These are phyloP conservation scores for Mercurialis annua DNA, from an alignment of 345 rosid genomes.

Conservation along the genomic window DNA sequence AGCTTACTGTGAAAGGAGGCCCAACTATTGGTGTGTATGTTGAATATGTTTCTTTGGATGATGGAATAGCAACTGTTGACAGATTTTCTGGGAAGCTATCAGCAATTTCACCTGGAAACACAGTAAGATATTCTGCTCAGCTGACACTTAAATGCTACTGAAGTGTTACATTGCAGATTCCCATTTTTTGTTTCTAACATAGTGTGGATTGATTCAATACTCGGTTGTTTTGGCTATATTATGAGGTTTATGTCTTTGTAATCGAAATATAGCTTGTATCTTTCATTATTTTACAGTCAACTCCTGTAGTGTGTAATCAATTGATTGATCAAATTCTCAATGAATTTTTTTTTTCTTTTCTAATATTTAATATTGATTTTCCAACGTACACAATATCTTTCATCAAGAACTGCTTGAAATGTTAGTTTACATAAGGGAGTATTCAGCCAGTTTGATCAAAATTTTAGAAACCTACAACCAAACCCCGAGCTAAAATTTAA, in stretches of 20 bases:
- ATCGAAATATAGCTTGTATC: background rate
- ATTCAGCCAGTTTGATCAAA: no score
- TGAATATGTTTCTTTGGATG: slow-evolving; percentile 56
- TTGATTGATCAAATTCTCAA: background rate
- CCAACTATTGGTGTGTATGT: slow-evolving; percentile 69
- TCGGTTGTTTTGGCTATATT: background rate
- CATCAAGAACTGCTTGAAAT: no score
- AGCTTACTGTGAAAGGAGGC: slow-evolving; percentile 82
- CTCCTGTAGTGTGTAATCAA: background rate
- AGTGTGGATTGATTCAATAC: background rate
- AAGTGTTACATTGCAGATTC: slow-evolving; percentile 11
- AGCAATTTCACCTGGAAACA: slow-evolving; percentile 80
- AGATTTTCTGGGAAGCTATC: slow-evolving; percentile 55
- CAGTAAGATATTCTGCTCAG: slow-evolving; percentile 49
- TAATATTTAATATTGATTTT: no score
- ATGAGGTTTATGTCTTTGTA: background rate
- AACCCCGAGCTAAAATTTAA: no score
- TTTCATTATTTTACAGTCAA: background rate
- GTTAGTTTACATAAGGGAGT: no score
- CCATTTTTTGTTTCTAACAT: slow-evolving; percentile 2
- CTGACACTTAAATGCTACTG: slow-evolving; percentile 5
- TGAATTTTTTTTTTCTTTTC: background rate
- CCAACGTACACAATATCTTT: no score
- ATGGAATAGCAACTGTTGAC: slow-evolving; percentile 54
- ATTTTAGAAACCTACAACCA: no score